phyloP scores from a whole-genome alignment of 2,329 filamentous ascomycete genomes.

The Alternaria brassicae region DNA sequence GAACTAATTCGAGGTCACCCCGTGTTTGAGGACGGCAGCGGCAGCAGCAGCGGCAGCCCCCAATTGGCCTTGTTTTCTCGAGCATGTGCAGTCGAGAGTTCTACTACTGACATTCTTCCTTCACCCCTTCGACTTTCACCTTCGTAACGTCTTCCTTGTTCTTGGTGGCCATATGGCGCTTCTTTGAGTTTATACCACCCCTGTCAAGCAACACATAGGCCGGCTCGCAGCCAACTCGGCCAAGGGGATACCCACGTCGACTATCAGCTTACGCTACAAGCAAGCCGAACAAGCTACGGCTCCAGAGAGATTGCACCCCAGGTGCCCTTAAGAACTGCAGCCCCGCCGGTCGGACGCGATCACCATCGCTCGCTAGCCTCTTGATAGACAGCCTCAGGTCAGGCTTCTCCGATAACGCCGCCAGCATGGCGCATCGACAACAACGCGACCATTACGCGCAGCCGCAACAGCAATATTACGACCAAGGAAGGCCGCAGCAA shows the following conservation, averaged over 20 bases:
- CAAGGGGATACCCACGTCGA: constrained; percentile 11
- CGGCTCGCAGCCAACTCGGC: constrained; percentile 7
- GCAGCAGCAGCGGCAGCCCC: constrained; percentile 24
- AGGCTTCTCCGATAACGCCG: constrained; percentile 24
- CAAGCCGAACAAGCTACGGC: constrained; percentile 19
- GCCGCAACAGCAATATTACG: constrained; percentile 40
- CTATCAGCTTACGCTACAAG: constrained; percentile 13
- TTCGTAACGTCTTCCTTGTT: constrained; percentile 7
- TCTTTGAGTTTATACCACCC: constrained; percentile 30
- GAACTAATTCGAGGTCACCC: constrained; percentile 17
- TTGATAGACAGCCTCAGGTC: constrained; percentile 26
- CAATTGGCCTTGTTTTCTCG: constrained; percentile 28
- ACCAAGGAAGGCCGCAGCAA: constrained; percentile 27
- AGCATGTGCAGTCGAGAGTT: constrained; percentile 3
- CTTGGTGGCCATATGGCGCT: constrained; percentile 15
- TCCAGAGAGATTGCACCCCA: constrained; percentile 8
- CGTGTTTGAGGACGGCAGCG: constrained; percentile 29
- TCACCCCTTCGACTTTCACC: constrained; percentile 13
- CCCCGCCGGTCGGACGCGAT: constrained; percentile 31
- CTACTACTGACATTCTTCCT: constrained; percentile 19
- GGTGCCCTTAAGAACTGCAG: constrained; percentile 21
- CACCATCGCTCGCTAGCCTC: constrained; percentile 31
- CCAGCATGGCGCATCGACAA: constrained; percentile 52
- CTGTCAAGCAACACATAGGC: constrained; percentile 24
- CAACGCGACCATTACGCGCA: constrained; percentile 46